Conservation (phyloP, 73 alveolate genomes). For the Loxodes magnus region DNA sequence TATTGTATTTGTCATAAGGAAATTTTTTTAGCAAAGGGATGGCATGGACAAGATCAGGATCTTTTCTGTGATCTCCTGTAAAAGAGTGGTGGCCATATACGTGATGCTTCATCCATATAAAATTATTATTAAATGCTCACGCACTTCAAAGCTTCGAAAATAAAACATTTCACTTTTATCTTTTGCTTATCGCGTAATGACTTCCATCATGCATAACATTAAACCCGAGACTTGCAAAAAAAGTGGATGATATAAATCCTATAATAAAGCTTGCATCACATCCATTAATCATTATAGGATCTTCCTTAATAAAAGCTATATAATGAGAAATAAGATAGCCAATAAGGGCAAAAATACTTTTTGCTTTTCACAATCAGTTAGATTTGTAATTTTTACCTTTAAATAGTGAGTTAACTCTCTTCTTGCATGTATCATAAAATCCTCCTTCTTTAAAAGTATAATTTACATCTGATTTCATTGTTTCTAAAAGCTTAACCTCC, state of each 20-base stretch:
- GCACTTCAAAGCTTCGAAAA: conserved; percentile 5
- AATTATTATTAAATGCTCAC: conserved; percentile 1
- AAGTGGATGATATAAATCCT: conserved; percentile 5
- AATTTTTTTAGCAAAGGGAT: conserved; percentile 6
- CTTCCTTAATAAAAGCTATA: too few relatives aligned
- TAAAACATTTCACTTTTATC: conserved; percentile 6
- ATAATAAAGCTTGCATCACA: too few relatives aligned
- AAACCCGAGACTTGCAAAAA: conserved; percentile 6
- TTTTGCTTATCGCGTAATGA: conserved; percentile 8
- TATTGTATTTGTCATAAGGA: conserved; percentile 8
- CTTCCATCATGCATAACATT: conserved; percentile 15
- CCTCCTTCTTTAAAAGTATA: too few relatives aligned
- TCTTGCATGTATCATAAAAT: too few relatives aligned
- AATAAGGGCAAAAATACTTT: too few relatives aligned
- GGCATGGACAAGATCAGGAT: conserved; percentile 10
- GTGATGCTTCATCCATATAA: conserved; percentile 13
- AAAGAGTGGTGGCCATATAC: conserved; percentile 17
- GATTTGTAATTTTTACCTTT: too few relatives aligned
- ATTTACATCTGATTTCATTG: too few relatives aligned
- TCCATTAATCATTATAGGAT: too few relatives aligned
- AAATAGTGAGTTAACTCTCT: too few relatives aligned
- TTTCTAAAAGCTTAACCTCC: too few relatives aligned
- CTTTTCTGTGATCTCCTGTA: conserved; percentile 8
- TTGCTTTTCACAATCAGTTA: too few relatives aligned
- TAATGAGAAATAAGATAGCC: too few relatives aligned